Percentiles rank a stretch among this genome's conserved stretches.
Conservation (phyloP, 2,329 filamentous ascomycete genomes). For the Arthroderma sp. region DNA sequence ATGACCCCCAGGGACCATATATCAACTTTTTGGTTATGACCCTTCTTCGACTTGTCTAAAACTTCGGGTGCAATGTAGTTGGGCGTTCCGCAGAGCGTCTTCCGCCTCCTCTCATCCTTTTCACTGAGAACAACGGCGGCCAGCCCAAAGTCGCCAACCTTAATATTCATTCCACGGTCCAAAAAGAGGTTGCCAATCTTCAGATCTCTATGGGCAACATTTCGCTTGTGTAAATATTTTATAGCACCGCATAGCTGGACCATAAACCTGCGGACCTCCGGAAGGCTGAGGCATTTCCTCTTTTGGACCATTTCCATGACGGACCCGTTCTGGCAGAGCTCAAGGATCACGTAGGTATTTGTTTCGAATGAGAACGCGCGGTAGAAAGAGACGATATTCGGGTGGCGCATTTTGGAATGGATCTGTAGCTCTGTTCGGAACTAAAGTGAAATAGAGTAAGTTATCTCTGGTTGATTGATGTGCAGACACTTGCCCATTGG, state of each 20-base stretch:
- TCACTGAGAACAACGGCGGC: conserved; percentile 84
- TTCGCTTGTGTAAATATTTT: conserved; percentile 92
- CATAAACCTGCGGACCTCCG: conserved; percentile 85
- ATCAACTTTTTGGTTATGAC: conserved; percentile 95
- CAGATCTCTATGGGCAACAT: conserved; percentile 89
- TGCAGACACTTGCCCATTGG: not conserved
- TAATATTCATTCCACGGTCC: conserved; percentile 89
- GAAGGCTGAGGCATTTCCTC: conserved; percentile 77
- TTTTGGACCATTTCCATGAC: conserved; percentile 97
- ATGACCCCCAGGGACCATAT: conserved; percentile 98
- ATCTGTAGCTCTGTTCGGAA: conserved; percentile 82
- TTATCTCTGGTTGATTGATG: not conserved
- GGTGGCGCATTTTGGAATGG: conserved; percentile 93
- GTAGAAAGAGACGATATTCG: conserved; percentile 90
- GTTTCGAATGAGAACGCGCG: conserved; percentile 81
- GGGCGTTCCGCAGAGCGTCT: conserved; percentile 89
- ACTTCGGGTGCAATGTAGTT: conserved; percentile 99
- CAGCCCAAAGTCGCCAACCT: conserved; percentile 93
- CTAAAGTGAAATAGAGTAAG: conserved; percentile 24
- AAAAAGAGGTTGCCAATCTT: conserved; percentile 98
- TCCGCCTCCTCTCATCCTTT: conserved; percentile 73
- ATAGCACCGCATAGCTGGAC: conserved; percentile 93
- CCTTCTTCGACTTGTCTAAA: conserved; percentile 81
- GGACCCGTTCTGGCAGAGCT: conserved; percentile 89
- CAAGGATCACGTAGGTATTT: conserved; percentile 85